Percentiles rank a stretch among this genome's conserved stretches.
Conservation (phyloP, 768 basidiomycete genomes). For the Coprinopsis cinerea region DNA sequence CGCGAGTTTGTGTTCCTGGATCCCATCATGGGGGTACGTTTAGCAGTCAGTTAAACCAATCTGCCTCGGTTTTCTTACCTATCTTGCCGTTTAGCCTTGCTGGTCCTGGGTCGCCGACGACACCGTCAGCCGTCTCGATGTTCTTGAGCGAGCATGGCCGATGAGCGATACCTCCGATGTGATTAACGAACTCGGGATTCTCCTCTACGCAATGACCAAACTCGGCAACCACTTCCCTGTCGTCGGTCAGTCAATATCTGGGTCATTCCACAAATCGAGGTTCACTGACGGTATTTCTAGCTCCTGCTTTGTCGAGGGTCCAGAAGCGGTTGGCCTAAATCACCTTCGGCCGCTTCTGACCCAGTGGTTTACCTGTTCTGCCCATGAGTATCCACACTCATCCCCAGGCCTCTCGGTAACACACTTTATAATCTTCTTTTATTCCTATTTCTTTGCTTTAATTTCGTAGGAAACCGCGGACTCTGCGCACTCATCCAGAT, state of each 20-base stretch:
- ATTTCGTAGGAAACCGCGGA: conserved; percentile 6
- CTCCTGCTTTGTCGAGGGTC: conserved; percentile 33
- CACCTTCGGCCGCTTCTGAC: neutral
- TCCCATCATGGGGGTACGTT: conserved; percentile 66
- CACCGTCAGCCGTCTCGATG: conserved; percentile 59
- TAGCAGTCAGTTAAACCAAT: conserved; percentile 3
- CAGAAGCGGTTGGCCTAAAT: conserved; percentile 34
- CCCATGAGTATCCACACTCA: conserved; percentile 3
- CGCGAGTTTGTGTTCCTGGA: conserved; percentile 69
- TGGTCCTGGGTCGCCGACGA: conserved; percentile 69
- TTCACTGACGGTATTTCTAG: conserved; percentile 18
- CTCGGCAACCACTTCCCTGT: conserved; percentile 59
- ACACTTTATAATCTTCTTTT: conserved; percentile 10
- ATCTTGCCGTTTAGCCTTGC: conserved; percentile 43
- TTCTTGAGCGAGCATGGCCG: conserved; percentile 60
- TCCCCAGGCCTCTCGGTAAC: conserved; percentile 3
- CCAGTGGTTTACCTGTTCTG: conserved; percentile 11
- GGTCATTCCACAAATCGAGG: neutral
- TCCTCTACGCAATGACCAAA: conserved; percentile 60
- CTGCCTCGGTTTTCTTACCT: neutral
- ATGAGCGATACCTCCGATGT: conserved; percentile 50
- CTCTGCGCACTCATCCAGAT: conserved; percentile 12
- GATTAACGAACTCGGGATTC: conserved; percentile 52
- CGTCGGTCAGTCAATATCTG: conserved; percentile 29
- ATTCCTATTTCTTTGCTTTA: conserved; percentile 1